phyloP scores from a whole-genome alignment of 768 basidiomycete genomes.

The Termitomyces sp. region DNA sequence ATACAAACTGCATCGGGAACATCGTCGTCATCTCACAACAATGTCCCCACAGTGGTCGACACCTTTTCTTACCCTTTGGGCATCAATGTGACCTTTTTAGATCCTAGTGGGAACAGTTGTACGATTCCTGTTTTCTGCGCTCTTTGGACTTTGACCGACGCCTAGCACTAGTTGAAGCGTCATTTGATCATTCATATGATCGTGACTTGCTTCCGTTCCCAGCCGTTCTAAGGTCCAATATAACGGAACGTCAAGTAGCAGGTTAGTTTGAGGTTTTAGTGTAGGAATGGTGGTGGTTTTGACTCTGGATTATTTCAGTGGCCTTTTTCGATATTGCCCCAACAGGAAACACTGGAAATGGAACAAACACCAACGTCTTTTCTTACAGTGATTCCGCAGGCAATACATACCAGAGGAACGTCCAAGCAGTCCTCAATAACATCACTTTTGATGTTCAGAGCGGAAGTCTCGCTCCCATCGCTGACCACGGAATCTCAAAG shows the following conservation, averaged over 20 bases:
- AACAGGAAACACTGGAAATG: slow-evolving; percentile 54
- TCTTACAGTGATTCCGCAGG: slow-evolving; percentile 49
- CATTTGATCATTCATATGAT: slow-evolving; percentile 67
- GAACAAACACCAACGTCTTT: slow-evolving; percentile 66
- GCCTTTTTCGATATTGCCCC: slow-evolving; percentile 17
- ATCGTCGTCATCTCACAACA: slow-evolving; percentile 33
- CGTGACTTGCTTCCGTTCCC: slow-evolving; percentile 57
- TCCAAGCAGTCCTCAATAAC: slow-evolving; percentile 5
- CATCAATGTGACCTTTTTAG: slow-evolving; percentile 35
- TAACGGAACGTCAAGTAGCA: slow-evolving; percentile 53
- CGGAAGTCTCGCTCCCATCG: slow-evolving; percentile 3
- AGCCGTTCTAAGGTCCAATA: slow-evolving; percentile 54
- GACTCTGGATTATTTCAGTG: slow-evolving; percentile 23
- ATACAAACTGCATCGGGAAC: slow-evolving; percentile 32
- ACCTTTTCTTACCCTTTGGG: slow-evolving; percentile 39
- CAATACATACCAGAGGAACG: slow-evolving; percentile 46
- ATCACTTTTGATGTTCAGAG: slow-evolving; percentile 6
- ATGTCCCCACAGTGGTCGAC: slow-evolving; percentile 29
- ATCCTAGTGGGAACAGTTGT: slow-evolving; percentile 30
- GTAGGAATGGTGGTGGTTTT: slow-evolving; percentile 13
- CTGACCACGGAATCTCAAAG: background rate
- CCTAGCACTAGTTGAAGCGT: slow-evolving; percentile 34
- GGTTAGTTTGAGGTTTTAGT: slow-evolving; percentile 27
- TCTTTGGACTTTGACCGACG: background rate
- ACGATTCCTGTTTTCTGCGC: slow-evolving; percentile 10